These are phyloP conservation scores for Amylostereum chailletii DNA, from an alignment of 1,284 basidiomycete genomes.

Conservation along the genomic window DNA sequence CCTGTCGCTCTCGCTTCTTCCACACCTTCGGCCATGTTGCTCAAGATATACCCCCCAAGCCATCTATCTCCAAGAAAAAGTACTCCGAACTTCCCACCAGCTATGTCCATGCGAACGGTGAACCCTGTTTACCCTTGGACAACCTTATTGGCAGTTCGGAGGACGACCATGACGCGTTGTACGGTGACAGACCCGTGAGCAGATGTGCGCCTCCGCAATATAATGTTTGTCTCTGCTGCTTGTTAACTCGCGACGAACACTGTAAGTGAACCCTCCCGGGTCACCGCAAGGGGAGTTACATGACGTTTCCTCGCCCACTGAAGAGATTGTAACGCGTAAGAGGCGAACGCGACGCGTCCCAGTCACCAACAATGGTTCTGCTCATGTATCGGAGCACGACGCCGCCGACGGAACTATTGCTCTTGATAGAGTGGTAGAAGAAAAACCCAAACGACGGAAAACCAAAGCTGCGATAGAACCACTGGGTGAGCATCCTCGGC, in stretches of 20 bases:
- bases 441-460: not conserved
- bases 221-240: not conserved
- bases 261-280: not conserved
- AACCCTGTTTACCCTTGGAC: constrained; percentile 17
- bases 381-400: too few relatives aligned
- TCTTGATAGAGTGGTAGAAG: not conserved
- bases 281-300: not conserved
- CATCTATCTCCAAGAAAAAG: constrained; percentile 37
- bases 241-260: not conserved
- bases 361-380: too few relatives aligned
- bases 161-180: not conserved
- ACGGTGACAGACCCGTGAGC: not conserved
- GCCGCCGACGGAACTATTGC: too few relatives aligned
- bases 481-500: too few relatives aligned
- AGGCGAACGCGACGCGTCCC: too few relatives aligned
- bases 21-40: not conserved
- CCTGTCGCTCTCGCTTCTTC: not conserved
- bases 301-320: too few relatives aligned
- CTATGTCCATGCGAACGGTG: constrained; percentile 32
- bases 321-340: too few relatives aligned
- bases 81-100: constrained; percentile 47
- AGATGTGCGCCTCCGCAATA: constrained; percentile 4
- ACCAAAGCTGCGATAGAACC: not conserved
- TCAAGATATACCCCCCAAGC: constrained; percentile 6
- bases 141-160: not conserved